Evolutionary conservation across 768 basidiomycete genomes (phyloP).

Genomic region (Suillus alpinus): DNA sequence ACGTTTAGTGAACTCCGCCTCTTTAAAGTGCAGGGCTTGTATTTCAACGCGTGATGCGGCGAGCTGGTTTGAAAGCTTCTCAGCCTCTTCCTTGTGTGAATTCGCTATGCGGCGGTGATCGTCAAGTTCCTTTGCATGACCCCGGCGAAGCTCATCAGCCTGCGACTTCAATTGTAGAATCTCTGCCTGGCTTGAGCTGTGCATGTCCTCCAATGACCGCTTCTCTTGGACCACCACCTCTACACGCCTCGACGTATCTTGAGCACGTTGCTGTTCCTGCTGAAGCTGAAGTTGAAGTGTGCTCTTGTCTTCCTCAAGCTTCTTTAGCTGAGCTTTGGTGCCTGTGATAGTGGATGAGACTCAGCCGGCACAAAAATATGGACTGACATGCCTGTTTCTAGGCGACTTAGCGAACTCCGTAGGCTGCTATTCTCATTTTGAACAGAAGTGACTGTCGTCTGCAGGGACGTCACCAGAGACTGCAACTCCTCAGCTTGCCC

Average conservation of each 20-base stretch:
- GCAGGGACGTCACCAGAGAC: not conserved
- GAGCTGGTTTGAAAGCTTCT: conserved; percentile 14
- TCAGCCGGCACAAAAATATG: not conserved
- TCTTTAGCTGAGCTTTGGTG: not conserved
- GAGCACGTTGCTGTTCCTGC: conserved; percentile 9
- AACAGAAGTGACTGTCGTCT: not conserved
- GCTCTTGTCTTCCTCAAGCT: conserved; percentile 18
- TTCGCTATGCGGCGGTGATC: not conserved
- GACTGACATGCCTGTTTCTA: conserved; percentile 20
- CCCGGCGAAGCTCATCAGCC: conserved; percentile 12
- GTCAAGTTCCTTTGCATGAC: not conserved
- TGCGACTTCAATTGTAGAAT: conserved; percentile 15
- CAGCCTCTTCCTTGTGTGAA: conserved; percentile 3
- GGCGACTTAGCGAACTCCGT: not conserved
- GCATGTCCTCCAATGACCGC: conserved; percentile 18
- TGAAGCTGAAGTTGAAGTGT: conserved; percentile 22
- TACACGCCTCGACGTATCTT: not conserved
- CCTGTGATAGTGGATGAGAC: not conserved
- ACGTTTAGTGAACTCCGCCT: conserved; percentile 10
- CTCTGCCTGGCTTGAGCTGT: conserved; percentile 12
- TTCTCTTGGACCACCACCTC: conserved; percentile 24
- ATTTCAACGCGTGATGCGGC: conserved; percentile 17
- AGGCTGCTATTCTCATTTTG: not conserved
- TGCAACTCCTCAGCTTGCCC: not conserved
- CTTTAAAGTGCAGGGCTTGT: conserved; percentile 15